These are phyloP conservation scores for Forsythia suspensa DNA, from an alignment of 257 asterid species.

Conservation along the genomic window DNA sequence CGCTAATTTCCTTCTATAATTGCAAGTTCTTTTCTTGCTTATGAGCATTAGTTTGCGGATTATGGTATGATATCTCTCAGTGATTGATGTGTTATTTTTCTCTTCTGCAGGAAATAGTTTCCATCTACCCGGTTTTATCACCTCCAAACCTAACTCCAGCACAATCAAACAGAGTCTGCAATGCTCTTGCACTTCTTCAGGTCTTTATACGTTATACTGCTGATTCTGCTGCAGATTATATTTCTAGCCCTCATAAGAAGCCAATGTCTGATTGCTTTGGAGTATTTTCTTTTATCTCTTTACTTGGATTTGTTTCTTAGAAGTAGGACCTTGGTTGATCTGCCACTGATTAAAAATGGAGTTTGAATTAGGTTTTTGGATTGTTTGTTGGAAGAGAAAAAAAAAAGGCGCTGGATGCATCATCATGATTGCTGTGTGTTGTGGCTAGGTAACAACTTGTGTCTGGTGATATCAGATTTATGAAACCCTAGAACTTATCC, in stretches of 20 bases:
- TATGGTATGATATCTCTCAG: constrained; percentile 1
- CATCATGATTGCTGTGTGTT: not conserved
- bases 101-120: constrained; percentile 80
- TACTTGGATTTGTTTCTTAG: not conserved
- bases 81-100: constrained; percentile 18
- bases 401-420: not conserved
- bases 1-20: not conserved
- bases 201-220: constrained; percentile 29
- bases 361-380: not conserved
- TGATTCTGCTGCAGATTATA: not conserved
- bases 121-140: constrained; percentile 89
- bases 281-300: not conserved
- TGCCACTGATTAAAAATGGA: not conserved
- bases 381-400: not conserved
- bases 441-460: not conserved
- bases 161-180: constrained; percentile 93
- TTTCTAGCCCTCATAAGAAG: not conserved
- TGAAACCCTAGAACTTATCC: not conserved
- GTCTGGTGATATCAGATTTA: not conserved
- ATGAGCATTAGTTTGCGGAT: constrained; percentile 10
- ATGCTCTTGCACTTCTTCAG: constrained; percentile 99
- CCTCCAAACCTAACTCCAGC: constrained; percentile 94
- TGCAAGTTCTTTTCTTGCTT: not conserved
- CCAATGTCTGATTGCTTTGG: not conserved
- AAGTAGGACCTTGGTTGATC: not conserved